These are phyloP conservation scores for Penicillium sp. DNA, from an alignment of 2,329 filamentous ascomycete species.

Conservation along the genomic window DNA sequence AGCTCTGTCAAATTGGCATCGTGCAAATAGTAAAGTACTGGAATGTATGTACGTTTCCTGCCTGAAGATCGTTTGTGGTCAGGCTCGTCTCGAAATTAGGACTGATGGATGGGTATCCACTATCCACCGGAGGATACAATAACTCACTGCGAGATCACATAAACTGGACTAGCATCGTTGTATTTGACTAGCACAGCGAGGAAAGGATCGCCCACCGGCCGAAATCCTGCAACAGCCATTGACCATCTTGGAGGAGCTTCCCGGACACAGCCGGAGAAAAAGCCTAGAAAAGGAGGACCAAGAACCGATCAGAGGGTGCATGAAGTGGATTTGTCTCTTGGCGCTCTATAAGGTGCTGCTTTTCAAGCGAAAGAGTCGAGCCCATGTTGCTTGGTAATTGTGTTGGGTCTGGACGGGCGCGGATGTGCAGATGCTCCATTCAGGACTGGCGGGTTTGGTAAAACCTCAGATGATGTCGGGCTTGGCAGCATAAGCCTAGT, in stretches of 20 bases:
- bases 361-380: conserved; percentile 13
- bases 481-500: neutral
- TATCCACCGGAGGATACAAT: neutral
- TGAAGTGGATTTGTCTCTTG: conserved; percentile 7
- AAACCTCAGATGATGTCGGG: neutral
- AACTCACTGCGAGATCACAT: neutral
- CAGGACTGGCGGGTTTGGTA: neutral
- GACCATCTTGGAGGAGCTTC: neutral
- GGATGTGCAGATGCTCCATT: conserved; percentile 6
- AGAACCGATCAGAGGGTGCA: neutral
- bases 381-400: conserved; percentile 20
- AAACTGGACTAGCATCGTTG: neutral
- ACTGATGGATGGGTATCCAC: neutral
- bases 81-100: neutral
- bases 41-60: neutral
- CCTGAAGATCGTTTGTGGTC: neutral
- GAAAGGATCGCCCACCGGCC: neutral
- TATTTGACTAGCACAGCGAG: neutral
- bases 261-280: neutral
- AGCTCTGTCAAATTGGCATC: neutral
- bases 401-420: conserved; percentile 7
- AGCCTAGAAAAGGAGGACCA: neutral
- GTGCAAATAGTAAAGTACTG: neutral
- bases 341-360: neutral
- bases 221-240: neutral